Evolutionary conservation across 148 eudicot species (phyloP), one percentile per base, ranked within the genome.

Genomic region (Rhododendron griersonianum): DNA sequence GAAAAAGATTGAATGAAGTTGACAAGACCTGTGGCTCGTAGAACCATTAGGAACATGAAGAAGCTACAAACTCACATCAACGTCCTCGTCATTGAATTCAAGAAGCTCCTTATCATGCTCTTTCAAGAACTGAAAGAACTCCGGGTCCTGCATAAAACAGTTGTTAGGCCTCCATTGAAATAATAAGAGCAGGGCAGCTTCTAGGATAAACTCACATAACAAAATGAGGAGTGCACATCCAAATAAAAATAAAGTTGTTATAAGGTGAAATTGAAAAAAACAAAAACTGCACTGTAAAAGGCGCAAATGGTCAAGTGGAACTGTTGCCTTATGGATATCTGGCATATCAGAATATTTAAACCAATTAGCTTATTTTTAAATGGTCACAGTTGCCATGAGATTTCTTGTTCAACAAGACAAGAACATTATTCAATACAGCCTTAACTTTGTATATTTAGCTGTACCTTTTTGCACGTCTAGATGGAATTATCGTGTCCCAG

Each of bases 51-150:
- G 80, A 83, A 65, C 47, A 87, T 39, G 28, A 69, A 5, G 21
- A 81, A 75, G 45, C 35, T 73, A 83, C 11, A 83, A 37, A 91
- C 98, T 98, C 89, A 94, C 99, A 86, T 94, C 95, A n/a, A 89
- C 77, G 25, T 90, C 98, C n/a, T 94, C 98, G 37, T 92, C 98
- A 76, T 92, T 87, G 88, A 98, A 98, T 13, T 93, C 95, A 77
- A 98, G 83, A 55, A 98, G 96, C 88, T 92, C 96, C 86, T 92
- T 90, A 84, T 98, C 98, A 83, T 93, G 95, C 86, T 95, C 95
- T 89, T 94, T 87, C 91, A 98, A 84, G 86, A 90, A 98, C 87
- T 94, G 89, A 83, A 91, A 95, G 84, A 95, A 98, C 90, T 95
- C 99, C 0, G 98, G 99, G 86, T 95, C 95, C 99, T 95, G 93